These are phyloP conservation scores for Aspergillus tamarii DNA, from an alignment of 2,329 filamentous ascomycete genomes.

Conservation along the genomic window DNA sequence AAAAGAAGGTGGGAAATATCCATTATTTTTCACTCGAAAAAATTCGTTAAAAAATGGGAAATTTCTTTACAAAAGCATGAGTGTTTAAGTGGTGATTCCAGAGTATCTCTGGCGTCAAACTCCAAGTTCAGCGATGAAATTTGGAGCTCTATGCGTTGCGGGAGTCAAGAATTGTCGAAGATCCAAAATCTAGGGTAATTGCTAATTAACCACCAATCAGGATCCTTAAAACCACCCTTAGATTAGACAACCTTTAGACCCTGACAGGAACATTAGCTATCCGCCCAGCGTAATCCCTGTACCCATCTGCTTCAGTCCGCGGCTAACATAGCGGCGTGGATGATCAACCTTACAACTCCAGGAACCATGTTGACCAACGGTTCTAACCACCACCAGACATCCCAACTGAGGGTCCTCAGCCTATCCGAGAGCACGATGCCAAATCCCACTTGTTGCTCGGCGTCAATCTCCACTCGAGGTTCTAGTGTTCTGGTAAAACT, in stretches of 20 bases:
- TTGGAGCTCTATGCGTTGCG: not conserved
- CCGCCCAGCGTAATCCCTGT: slow-evolving; percentile 15
- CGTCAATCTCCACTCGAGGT: slow-evolving; percentile 16
- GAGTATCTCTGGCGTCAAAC: not conserved
- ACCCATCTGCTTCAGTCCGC: slow-evolving; percentile 11
- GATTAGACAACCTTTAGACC: slow-evolving; percentile 4
- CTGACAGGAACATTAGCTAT: slow-evolving; percentile 12
- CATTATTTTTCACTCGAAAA: not conserved
- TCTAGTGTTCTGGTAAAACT: slow-evolving; percentile 10
- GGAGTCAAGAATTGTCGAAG: not conserved
- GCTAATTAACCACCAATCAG: slow-evolving; percentile 12
- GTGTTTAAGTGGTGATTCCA: not conserved
- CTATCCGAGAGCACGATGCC: slow-evolving; percentile 9
- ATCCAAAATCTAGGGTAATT: not conserved
- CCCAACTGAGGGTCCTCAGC: slow-evolving; percentile 10
- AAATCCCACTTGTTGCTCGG: slow-evolving; percentile 11
- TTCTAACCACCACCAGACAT: slow-evolving; percentile 9
- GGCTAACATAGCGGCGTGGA: slow-evolving; percentile 11
- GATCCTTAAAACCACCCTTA: slow-evolving; percentile 2
- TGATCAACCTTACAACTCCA: slow-evolving; percentile 14
- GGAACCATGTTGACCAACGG: slow-evolving; percentile 11
- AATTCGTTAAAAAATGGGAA: not conserved
- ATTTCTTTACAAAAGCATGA: not conserved
- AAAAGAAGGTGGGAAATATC: not conserved
- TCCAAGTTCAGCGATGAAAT: not conserved